Conservation (phyloP, 148 eudicot species). For the Silene uniflora region DNA sequence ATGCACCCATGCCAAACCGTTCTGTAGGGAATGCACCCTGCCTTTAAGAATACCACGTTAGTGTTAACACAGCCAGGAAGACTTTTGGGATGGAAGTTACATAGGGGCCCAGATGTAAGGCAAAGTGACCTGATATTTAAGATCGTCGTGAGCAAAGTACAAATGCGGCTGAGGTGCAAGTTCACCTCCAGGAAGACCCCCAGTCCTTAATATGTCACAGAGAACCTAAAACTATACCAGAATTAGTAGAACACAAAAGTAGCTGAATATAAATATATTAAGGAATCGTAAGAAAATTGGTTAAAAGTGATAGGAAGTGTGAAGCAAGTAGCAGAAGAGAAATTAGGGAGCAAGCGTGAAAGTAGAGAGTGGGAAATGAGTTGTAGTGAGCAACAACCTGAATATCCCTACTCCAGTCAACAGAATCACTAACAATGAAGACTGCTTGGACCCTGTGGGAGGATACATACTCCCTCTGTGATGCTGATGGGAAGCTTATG, state of each 20-base stretch:
- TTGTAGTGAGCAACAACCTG: constrained; percentile 44
- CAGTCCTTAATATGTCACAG: constrained; percentile 85
- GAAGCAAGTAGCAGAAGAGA: neutral
- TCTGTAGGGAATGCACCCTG: constrained; percentile 84
- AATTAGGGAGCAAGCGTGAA: neutral
- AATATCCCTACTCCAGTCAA: constrained; percentile 95
- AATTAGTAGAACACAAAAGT: constrained; percentile 11
- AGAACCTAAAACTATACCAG: constrained; percentile 54
- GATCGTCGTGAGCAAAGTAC: constrained; percentile 88
- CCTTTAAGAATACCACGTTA: constrained; percentile 38
- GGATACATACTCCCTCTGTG: constrained; percentile 35
- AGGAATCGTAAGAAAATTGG: neutral
- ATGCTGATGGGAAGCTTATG: constrained; percentile 15
- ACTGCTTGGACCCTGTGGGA: constrained; percentile 64
- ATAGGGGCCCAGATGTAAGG: neutral
- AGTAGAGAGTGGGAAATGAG: neutral
- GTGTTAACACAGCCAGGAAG: constrained; percentile 13
- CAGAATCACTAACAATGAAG: constrained; percentile 76
- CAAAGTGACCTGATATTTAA: constrained; percentile 73
- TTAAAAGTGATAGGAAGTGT: neutral
- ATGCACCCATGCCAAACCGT: constrained; percentile 94
- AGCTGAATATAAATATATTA: neutral
- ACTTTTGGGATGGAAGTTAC: constrained; percentile 4
- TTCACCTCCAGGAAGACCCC: constrained; percentile 86
- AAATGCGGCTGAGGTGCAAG: constrained; percentile 64